Conservation (phyloP, 1,284 basidiomycete genomes). For the Ustilago tritici region DNA sequence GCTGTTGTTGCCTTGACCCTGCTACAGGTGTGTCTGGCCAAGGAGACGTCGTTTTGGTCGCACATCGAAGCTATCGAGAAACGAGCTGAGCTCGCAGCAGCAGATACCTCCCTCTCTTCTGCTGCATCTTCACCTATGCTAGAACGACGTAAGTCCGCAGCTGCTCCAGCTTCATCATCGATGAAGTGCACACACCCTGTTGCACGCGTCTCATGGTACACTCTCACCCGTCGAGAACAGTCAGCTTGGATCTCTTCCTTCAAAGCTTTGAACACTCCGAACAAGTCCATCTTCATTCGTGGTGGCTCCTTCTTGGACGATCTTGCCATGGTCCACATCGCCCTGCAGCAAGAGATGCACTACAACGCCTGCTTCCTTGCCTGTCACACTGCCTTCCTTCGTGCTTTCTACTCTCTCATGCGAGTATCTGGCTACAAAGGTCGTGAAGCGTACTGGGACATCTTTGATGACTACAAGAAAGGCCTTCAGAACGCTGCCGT, state of each 20-base stretch:
- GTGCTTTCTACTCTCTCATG: conserved; percentile 39
- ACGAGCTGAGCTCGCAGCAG: not conserved
- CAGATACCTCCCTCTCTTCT: not conserved
- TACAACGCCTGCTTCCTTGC: conserved; percentile 42
- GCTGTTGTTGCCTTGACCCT: not conserved
- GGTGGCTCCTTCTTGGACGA: conserved; percentile 39
- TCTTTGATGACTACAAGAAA: conserved; percentile 16
- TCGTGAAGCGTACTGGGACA: conserved; percentile 37
- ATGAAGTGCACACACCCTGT: conserved; percentile 35
- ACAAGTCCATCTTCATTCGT: conserved; percentile 34
- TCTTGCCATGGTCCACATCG: conserved; percentile 35
- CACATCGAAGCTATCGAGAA: conserved; percentile 17
- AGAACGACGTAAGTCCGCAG: not conserved
- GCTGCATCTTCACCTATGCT: not conserved
- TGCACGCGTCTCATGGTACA: conserved; percentile 35
- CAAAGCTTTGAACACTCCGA: not conserved
- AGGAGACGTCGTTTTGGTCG: conserved; percentile 22
- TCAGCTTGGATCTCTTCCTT: conserved; percentile 24
- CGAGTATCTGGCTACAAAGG: conserved; percentile 30
- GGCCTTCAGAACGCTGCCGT: conserved; percentile 19
- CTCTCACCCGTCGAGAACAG: conserved; percentile 13
- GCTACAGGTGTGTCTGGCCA: conserved; percentile 2
- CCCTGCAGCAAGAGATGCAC: conserved; percentile 42
- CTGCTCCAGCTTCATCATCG: conserved; percentile 4
- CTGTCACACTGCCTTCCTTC: conserved; percentile 37